A percentile compares a stretch with the other conserved stretches of the same genome.
phyloP scores from a whole-genome alignment of 1,284 basidiomycete genomes.

The Cutaneotrichosporon sp. region DNA sequence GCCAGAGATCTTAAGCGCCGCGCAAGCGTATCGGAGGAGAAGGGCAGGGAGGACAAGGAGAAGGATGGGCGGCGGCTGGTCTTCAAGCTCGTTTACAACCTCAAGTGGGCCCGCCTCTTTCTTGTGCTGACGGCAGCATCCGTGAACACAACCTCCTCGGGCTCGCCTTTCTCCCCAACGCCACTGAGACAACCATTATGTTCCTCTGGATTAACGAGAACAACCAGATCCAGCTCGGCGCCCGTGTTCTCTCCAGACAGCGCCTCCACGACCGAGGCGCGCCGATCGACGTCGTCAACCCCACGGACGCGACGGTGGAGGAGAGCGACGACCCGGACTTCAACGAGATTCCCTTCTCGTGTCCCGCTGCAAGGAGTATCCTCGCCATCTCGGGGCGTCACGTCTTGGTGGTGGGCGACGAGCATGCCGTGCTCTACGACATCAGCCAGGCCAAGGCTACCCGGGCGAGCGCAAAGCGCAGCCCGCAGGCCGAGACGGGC shows the following conservation, averaged over 20 bases:
- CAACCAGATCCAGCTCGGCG: constrained; percentile 60
- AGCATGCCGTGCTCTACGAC: constrained; percentile 42
- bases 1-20: constrained; percentile 36
- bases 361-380: constrained; percentile 43
- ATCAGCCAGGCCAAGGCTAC: constrained; percentile 8
- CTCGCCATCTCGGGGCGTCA: constrained; percentile 30
- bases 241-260: constrained; percentile 63
- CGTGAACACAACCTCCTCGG: constrained; percentile 74
- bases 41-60: constrained; percentile 11
- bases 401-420: constrained; percentile 49
- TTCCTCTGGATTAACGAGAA: constrained; percentile 59
- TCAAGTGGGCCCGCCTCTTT: constrained; percentile 45
- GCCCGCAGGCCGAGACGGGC: constrained; percentile 40
- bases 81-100: constrained; percentile 47
- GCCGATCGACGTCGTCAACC: constrained; percentile 56
- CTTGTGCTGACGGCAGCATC: constrained; percentile 58
- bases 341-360: constrained; percentile 49
- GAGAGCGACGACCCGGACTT: constrained; percentile 33
- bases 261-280: constrained; percentile 51
- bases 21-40: constrained; percentile 14
- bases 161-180: constrained; percentile 61
- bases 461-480: constrained; percentile 34
- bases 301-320: constrained; percentile 51
- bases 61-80: constrained; percentile 29
- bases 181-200: constrained; percentile 60